phyloP scores from a whole-genome alignment of 2,329 filamentous ascomycete species.

The Colletotrichum simmondsii region DNA sequence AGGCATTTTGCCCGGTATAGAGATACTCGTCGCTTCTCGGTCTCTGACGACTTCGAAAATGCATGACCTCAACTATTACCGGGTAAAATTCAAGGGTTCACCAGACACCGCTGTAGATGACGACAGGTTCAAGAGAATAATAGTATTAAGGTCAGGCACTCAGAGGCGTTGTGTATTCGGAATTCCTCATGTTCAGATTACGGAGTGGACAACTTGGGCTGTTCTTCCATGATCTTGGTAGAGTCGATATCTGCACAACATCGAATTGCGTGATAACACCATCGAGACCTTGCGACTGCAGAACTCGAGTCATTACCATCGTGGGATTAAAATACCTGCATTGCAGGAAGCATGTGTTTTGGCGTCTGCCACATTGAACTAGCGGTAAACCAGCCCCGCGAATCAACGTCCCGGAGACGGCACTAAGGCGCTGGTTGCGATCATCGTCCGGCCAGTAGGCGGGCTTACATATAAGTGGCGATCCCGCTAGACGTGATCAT shows the following conservation, averaged over 20 bases:
- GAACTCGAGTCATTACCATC: not conserved
- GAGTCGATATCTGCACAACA: not conserved
- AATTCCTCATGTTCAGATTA: too few relatives aligned
- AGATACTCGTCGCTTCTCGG: not conserved
- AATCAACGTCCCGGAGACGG: not conserved
- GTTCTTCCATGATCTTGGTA: not conserved
- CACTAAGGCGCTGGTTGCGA: not conserved
- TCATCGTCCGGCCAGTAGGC: not conserved
- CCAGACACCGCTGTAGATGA: too few relatives aligned
- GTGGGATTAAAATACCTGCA: not conserved
- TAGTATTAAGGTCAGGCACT: too few relatives aligned
- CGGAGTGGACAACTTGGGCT: too few relatives aligned
- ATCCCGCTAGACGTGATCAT: not conserved
- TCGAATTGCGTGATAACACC: not conserved
- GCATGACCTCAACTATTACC: too few relatives aligned
- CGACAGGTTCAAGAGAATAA: too few relatives aligned
- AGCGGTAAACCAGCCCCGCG: not conserved
- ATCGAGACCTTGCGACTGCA: not conserved
- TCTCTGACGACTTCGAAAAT: too few relatives aligned
- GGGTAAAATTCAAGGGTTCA: too few relatives aligned
- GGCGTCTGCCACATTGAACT: not conserved
- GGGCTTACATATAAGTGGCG: not conserved
- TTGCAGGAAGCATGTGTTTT: not conserved
- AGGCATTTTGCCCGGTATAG: not conserved
- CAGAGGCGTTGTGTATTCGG: too few relatives aligned